A percentile compares a stretch with the other conserved stretches of the same genome.
Evolutionary conservation across 177 flowering plant species (phyloP).

Genomic region (Vitis hybrid): DNA sequence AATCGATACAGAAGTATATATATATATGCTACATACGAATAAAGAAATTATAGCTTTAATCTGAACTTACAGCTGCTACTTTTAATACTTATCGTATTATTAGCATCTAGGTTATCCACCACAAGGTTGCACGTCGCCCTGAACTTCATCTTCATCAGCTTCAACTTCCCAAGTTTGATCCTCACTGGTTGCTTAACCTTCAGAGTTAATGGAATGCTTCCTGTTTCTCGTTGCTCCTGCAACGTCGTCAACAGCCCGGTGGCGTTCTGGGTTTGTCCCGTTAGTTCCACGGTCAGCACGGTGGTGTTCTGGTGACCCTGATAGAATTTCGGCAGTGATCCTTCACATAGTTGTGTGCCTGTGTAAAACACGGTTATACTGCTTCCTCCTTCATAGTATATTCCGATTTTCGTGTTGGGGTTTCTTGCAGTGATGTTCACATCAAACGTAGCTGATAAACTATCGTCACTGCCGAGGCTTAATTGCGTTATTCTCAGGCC

Average conservation of each 20-base stretch:
- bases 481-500: conserved; percentile 46
- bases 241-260: conserved; percentile 31
- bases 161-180: conserved; percentile 72
- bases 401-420: conserved; percentile 82
- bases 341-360: conserved; percentile 51
- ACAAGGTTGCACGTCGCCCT: conserved; percentile 52
- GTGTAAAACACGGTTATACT: conserved; percentile 49
- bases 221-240: conserved; percentile 42
- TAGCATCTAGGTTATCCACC: conserved; percentile 47
- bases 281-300: conserved; percentile 37
- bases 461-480: conserved; percentile 23
- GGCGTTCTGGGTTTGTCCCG: conserved; percentile 57
- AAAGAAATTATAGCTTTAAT: conserved; percentile 33
- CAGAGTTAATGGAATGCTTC: conserved; percentile 59
- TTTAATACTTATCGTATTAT: conserved; percentile 39
- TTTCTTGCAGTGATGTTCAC: conserved; percentile 69
- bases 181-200: conserved; percentile 68
- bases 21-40: background rate
- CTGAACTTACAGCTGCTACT: conserved; percentile 63
- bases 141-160: conserved; percentile 63
- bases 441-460: conserved; percentile 47
- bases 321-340: conserved; percentile 74
- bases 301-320: conserved; percentile 92
- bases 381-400: conserved; percentile 73
- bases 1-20: too few relatives aligned